Evolutionary conservation across 2,329 filamentous ascomycete species (phyloP), one percentile per base, ranked within the genome.

Genomic region (Stachybotrys echinatus): DNA sequence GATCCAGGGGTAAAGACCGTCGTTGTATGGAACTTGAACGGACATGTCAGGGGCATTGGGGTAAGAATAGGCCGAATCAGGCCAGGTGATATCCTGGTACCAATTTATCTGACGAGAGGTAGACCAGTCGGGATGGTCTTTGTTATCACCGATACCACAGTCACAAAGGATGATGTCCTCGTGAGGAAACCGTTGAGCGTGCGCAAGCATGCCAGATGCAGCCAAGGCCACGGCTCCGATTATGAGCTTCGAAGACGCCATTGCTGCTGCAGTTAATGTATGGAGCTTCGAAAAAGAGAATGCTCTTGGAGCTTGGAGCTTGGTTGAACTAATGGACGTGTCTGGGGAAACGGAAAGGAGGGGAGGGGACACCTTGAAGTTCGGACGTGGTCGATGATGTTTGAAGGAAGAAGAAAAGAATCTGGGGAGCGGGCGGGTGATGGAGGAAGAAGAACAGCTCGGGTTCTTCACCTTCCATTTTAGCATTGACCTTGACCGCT

Each of bases 51-150:
- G 68, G 22, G 65, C 61, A 14, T 61, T 58, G 12, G 69, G 69
- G 37, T 69, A 68, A 12, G 60, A 56, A 23, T 64, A 64, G 37
- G 60, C 64, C 23, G 61, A 61, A 4, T 58, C 55, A 14, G 68
- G 64, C 70, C 70, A 73, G 31, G 58, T 50, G 42, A 71, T 62
- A 10, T 70, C 63, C 43, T 66, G 48, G 49, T 73, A 73, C 70
- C 70, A 73, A 53, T 73, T 72, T 58, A 73, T 68, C 55, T 73
- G 70, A 39, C 70, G 70, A 42, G 70, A 73, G 5, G 70, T 73
- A 6, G 70, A 73, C 70, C 70, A 73, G 31, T 59, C 61, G 10
- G 63, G 58, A 39, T 72, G 66, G 6, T 62, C 60, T n/a, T 63
- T 59, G 56, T 73, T 70, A 51, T 70, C 65, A 6, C 70, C 70